Conservation (phyloP, 1,284 basidiomycete species). For the Sphaerobolus stellatus region DNA sequence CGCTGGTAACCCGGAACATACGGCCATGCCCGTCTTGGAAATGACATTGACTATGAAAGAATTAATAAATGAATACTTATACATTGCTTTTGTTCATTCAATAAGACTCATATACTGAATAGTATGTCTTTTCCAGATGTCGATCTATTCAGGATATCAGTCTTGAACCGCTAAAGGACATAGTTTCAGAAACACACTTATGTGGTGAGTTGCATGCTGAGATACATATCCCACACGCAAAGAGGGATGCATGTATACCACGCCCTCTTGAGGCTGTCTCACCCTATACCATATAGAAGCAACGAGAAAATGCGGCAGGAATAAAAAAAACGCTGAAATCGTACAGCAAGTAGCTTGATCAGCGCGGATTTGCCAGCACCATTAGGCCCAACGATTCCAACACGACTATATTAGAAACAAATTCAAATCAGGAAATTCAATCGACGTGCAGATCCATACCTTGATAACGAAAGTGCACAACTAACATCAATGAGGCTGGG, state of each 20-base stretch:
- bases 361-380: conserved; percentile 96
- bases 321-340: conserved; percentile 22
- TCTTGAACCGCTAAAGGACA: conserved; percentile 14
- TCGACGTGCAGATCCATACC: conserved; percentile 41
- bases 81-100: too few species aligned
- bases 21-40: conserved; percentile 99
- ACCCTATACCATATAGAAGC: conserved; percentile 71
- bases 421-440: conserved; percentile 19
- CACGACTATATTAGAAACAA: conserved; percentile 53
- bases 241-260: conserved; percentile 94
- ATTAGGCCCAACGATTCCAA: conserved; percentile 89
- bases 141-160: conserved; percentile 53
- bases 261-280: conserved; percentile 93
- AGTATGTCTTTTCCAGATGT: conserved; percentile 92
- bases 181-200: conserved; percentile 47
- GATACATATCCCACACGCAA: conserved; percentile 97
- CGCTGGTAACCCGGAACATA: too few species aligned
- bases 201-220: conserved; percentile 96
- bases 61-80: conserved; percentile 14
- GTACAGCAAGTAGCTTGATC: conserved; percentile 90
- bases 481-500: conserved; percentile 90
- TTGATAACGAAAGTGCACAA: conserved; percentile 90
- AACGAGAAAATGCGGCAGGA: conserved; percentile 10
- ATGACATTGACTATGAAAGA: conserved; percentile 74
- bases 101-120: conserved; percentile 95